Evolutionary conservation across 306 rosid species (phyloP).

Genomic region (Cicer cuneatum): DNA sequence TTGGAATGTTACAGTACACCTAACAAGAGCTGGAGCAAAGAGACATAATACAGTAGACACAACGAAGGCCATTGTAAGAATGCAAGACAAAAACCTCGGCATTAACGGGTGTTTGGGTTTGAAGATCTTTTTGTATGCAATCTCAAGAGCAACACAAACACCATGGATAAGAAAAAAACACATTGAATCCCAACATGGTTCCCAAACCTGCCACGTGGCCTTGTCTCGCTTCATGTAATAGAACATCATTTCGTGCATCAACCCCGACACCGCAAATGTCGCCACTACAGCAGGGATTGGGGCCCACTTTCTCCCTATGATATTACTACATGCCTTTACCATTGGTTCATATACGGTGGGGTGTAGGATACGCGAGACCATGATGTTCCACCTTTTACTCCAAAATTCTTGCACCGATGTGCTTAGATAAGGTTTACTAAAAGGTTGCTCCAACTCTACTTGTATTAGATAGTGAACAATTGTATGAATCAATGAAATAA

Average conservation of each 20-base stretch:
- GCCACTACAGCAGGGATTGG: constrained; percentile 14
- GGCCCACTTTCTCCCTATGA: constrained; percentile 36
- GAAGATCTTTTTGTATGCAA: constrained; percentile 22
- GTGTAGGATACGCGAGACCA: constrained; percentile 40
- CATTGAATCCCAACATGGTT: constrained; percentile 45
- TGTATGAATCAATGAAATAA: neutral
- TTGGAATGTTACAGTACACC: neutral
- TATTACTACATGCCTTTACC: neutral
- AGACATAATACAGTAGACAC: neutral
- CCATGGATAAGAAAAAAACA: constrained; percentile 45
- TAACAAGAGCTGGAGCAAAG: constrained; percentile 37
- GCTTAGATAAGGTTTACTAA: constrained; percentile 28
- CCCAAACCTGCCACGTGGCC: constrained; percentile 45
- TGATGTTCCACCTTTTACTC: constrained; percentile 49
- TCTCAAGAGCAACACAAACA: constrained; percentile 29
- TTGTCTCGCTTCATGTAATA: constrained; percentile 39
- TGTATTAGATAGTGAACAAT: neutral
- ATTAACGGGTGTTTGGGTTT: neutral
- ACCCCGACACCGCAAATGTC: constrained; percentile 19
- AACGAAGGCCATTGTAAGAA: constrained; percentile 13
- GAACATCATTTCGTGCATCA: constrained; percentile 45
- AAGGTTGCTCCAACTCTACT: constrained; percentile 39
- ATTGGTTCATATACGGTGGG: constrained; percentile 41
- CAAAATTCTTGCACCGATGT: constrained; percentile 46
- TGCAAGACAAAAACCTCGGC: constrained; percentile 20